phyloP scores from a whole-genome alignment of 352 stramenopile genomes.

The Phytophthora sp. region DNA sequence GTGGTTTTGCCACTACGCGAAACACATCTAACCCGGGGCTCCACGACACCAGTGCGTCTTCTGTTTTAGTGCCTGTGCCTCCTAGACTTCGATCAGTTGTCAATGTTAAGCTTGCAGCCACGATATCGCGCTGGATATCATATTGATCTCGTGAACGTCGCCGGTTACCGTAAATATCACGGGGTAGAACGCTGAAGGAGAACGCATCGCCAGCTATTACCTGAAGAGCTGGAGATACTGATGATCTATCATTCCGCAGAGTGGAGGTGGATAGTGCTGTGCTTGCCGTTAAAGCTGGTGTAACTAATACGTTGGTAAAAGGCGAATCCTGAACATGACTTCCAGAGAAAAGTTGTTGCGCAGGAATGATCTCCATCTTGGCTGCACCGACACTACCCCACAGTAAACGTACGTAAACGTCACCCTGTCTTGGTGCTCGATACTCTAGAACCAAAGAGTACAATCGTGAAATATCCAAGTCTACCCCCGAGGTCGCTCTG shows the following conservation, averaged over 20 bases:
- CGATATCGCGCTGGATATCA: conserved; percentile 24
- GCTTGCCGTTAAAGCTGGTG: conserved; percentile 33
- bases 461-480: conserved; percentile 40
- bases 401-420: conserved; percentile 49
- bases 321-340: conserved; percentile 61
- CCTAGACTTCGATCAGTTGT: conserved; percentile 54
- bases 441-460: conserved; percentile 74
- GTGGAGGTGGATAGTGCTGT: conserved; percentile 13
- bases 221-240: conserved; percentile 10
- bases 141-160: conserved; percentile 23
- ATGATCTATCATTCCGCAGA: conserved; percentile 11
- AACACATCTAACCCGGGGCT: conserved; percentile 20
- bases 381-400: conserved; percentile 43
- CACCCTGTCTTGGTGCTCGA: conserved; percentile 40
- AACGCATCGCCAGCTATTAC: conserved; percentile 38
- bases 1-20: conserved; percentile 32
- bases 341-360: conserved; percentile 45
- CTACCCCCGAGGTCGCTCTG: conserved; percentile 22
- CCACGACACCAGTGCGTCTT: conserved; percentile 43
- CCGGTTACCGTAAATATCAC: conserved; percentile 56
- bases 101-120: conserved; percentile 46
- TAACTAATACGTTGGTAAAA: conserved; percentile 51
- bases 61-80: conserved; percentile 47
- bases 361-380: conserved; percentile 54
- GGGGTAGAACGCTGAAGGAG: conserved; percentile 47